A percentile compares a stretch with the other conserved stretches of the same genome.
phyloP scores from a whole-genome alignment of 345 rosid species.

The Citrus medica region DNA sequence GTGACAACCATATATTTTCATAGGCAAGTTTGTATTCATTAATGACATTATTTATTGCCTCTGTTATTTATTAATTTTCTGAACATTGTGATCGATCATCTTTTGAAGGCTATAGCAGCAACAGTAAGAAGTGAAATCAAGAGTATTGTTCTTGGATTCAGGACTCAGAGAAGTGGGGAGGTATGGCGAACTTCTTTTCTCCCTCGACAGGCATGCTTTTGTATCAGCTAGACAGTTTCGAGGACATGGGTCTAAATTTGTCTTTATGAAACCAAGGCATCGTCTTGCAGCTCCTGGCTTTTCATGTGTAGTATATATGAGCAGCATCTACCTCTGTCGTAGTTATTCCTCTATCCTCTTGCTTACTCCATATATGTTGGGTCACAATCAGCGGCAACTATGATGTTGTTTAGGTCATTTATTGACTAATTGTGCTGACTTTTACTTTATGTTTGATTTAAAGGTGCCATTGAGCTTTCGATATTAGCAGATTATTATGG shows the following conservation, averaged over 20 bases:
- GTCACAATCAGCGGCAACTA: background rate
- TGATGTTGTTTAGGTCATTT: background rate
- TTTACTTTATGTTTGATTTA: too few relatives aligned
- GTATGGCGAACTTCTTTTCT: conserved; percentile 25
- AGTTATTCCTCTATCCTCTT: too few relatives aligned
- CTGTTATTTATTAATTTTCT: conserved; percentile 2
- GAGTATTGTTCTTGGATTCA: conserved; percentile 92
- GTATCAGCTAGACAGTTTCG: background rate
- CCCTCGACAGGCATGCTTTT: background rate
- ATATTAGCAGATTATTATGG: too few relatives aligned
- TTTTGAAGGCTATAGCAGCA: conserved; percentile 79
- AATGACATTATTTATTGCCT: background rate
- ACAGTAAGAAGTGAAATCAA: conserved; percentile 67
- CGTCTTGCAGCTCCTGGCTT: background rate
- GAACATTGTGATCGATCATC: background rate
- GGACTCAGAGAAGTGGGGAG: conserved; percentile 95
- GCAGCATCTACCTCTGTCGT: too few relatives aligned
- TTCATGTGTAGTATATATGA: too few relatives aligned
- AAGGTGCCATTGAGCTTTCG: too few relatives aligned
- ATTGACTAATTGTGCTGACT: too few relatives aligned
- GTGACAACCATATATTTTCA: background rate
- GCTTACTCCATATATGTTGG: too few relatives aligned
- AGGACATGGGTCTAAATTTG: background rate
- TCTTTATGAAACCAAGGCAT: background rate
- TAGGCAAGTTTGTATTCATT: background rate